Evolutionary conservation across 1,284 basidiomycete species (phyloP).

Genomic region (Cystobasidium sp.): DNA sequence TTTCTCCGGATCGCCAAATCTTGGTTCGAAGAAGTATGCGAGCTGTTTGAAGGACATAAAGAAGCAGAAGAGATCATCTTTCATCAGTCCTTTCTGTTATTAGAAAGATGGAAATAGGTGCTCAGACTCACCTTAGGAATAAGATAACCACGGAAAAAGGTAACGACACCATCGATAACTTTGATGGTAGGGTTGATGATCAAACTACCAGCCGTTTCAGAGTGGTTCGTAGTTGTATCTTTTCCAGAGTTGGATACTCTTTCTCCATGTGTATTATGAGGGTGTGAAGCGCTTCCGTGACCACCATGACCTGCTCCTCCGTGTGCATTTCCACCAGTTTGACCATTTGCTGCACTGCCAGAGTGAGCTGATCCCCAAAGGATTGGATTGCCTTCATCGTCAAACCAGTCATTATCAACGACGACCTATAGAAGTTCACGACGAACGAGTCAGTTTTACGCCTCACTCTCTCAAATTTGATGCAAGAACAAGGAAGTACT

Average conservation of each 20-base stretch:
- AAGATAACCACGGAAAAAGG: constrained; percentile 38
- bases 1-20: constrained; percentile 42
- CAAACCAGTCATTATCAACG: constrained; percentile 37
- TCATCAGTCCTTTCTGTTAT: not conserved
- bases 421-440: constrained; percentile 16
- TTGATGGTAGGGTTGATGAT: constrained; percentile 31
- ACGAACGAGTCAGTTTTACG: no score
- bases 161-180: constrained; percentile 38
- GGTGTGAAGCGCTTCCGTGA: not conserved
- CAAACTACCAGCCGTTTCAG: constrained; percentile 39
- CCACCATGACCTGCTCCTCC: constrained; percentile 11
- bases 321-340: constrained; percentile 1
- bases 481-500: no score
- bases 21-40: constrained; percentile 41
- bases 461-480: no score
- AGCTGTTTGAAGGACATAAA: constrained; percentile 1
- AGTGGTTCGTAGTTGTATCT: constrained; percentile 30
- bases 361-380: constrained; percentile 15
- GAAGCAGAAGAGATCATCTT: not conserved
- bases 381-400: constrained; percentile 37
- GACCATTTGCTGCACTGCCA: not conserved
- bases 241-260: constrained; percentile 35
- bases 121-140: constrained; percentile 32
- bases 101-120: not conserved
- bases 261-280: not conserved